phyloP scores from a whole-genome alignment of 441 rosid genomes.

The Syzygium malaccense region DNA sequence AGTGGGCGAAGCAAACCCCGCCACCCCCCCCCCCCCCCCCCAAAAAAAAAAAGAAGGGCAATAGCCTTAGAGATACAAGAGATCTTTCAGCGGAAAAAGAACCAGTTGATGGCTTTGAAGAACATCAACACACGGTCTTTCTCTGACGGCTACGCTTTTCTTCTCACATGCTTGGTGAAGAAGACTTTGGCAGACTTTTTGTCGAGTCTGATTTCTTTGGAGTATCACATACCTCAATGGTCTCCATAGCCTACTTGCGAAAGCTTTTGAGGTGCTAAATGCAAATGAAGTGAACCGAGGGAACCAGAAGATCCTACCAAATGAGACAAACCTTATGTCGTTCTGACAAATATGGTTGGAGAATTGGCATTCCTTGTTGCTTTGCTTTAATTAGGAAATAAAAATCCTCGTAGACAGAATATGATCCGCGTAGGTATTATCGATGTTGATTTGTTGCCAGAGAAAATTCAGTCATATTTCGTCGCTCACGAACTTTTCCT shows the following conservation, averaged over 20 bases:
- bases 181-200: background rate
- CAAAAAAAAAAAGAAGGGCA: background rate
- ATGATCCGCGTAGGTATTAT: background rate
- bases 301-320: background rate
- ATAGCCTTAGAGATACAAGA: background rate
- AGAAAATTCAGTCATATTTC: background rate
- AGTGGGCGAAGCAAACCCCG: background rate
- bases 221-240: background rate
- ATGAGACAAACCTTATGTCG: background rate
- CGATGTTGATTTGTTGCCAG: background rate
- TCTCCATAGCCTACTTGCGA: background rate
- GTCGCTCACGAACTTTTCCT: background rate
- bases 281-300: background rate
- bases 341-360: background rate
- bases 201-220: background rate
- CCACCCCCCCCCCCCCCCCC: fast-evolving
- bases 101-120: background rate
- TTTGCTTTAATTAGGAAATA: background rate
- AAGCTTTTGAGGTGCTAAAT: background rate
- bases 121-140: background rate
- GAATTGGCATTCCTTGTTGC: background rate
- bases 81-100: background rate
- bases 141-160: background rate
- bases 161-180: background rate
- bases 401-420: background rate